Conservation (phyloP, 306 rosid genomes). For the Dicorynia guianensis region DNA sequence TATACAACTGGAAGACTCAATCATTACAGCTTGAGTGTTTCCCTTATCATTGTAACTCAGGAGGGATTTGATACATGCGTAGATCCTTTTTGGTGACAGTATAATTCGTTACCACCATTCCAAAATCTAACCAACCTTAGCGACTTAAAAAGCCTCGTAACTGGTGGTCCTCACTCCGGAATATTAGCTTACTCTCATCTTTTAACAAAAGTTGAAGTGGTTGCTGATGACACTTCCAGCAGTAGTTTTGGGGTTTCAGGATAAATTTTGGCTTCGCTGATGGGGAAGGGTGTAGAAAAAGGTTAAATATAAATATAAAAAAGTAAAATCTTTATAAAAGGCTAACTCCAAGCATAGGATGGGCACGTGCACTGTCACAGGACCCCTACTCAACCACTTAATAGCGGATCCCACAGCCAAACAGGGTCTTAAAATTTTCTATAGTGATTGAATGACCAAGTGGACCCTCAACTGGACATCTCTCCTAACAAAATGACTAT, state of each 20-base stretch:
- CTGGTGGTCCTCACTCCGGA: background rate
- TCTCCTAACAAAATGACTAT: slow-evolving; percentile 51
- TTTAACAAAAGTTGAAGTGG: background rate
- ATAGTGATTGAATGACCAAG: slow-evolving; percentile 37
- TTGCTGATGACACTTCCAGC: background rate
- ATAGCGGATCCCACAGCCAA: slow-evolving; percentile 45
- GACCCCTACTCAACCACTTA: slow-evolving; percentile 37
- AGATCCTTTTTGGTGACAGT: background rate
- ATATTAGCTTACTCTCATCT: background rate
- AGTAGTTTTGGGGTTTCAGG: background rate
- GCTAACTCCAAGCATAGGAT: slow-evolving; percentile 34
- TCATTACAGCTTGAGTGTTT: background rate
- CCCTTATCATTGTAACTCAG: background rate
- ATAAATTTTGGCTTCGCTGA: background rate
- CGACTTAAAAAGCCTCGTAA: background rate
- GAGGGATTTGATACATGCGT: background rate
- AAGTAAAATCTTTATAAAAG: background rate
- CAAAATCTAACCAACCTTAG: slow-evolving; percentile 13
- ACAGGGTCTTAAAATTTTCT: slow-evolving; percentile 41
- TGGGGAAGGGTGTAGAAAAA: background rate
- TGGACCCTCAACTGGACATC: slow-evolving; percentile 42
- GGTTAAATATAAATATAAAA: background rate
- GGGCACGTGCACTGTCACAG: slow-evolving; percentile 53
- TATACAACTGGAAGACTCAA: slow-evolving; percentile 14
- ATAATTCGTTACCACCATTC: background rate